Percentiles rank a stretch among this genome's conserved stretches.
Evolutionary conservation across 768 basidiomycete species (phyloP).

Genomic region (Mycena metata): DNA sequence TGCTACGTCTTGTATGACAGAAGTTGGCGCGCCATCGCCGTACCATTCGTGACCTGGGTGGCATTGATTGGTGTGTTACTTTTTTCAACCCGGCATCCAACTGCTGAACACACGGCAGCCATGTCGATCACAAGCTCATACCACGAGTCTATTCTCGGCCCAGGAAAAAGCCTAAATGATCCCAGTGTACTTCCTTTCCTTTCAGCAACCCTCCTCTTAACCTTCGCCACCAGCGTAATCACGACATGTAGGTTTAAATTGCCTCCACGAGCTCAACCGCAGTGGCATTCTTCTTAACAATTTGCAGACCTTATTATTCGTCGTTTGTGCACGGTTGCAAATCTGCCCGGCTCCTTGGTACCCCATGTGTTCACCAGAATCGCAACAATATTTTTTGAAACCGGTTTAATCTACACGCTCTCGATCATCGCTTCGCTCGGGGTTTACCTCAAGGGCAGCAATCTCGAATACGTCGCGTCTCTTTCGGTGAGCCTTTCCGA

Average conservation of each 20-base stretch:
- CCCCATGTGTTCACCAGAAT: slow-evolving; percentile 12
- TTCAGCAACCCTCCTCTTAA: slow-evolving; percentile 10
- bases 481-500: slow-evolving; percentile 14
- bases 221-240: slow-evolving; percentile 23
- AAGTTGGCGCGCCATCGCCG: slow-evolving; percentile 15
- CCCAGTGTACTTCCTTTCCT: slow-evolving; percentile 18
- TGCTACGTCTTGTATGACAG: slow-evolving; percentile 28
- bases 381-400: slow-evolving; percentile 25
- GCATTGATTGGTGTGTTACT: background rate
- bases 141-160: background rate
- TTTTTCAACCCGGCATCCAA: background rate
- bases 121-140: slow-evolving; percentile 3
- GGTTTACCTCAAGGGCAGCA: slow-evolving; percentile 15
- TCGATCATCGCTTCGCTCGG: slow-evolving; percentile 23
- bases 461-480: slow-evolving; percentile 23
- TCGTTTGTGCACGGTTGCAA: background rate
- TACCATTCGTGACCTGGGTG: no score
- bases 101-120: background rate
- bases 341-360: background rate
- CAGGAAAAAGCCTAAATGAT: slow-evolving; percentile 1
- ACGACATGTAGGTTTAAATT: slow-evolving; percentile 28
- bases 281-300: background rate
- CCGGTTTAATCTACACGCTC: slow-evolving; percentile 26
- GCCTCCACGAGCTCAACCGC: no score
- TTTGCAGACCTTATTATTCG: slow-evolving; percentile 20